These are phyloP conservation scores for Chaetomiaceae sp. DNA, from an alignment of 2,329 filamentous ascomycete species.

Conservation along the genomic window DNA sequence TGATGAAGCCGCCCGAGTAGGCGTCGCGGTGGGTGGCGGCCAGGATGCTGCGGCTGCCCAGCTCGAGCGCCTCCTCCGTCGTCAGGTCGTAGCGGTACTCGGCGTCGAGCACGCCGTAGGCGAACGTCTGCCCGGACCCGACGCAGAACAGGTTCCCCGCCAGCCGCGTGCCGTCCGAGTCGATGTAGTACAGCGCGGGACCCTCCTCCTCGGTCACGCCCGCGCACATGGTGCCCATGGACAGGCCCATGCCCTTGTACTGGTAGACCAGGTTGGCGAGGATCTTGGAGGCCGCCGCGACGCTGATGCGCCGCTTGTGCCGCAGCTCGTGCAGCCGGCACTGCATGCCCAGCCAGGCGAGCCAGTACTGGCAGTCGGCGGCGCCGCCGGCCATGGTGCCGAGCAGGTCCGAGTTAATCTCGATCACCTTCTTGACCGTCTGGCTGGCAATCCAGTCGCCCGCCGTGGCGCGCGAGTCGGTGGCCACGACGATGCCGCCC, in stretches of 20 bases:
- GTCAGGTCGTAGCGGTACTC: conserved; percentile 88
- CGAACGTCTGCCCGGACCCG: conserved; percentile 95
- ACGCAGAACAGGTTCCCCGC: conserved; percentile 97
- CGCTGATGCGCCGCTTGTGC: conserved; percentile 97
- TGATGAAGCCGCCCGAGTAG: conserved; percentile 98
- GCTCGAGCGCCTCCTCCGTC: conserved; percentile 81
- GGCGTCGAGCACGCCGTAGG: conserved; percentile 94
- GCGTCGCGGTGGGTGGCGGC: conserved; percentile 95
- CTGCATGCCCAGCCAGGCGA: conserved; percentile 97
- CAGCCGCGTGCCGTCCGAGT: conserved; percentile 90
- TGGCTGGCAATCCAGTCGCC: conserved; percentile 99
- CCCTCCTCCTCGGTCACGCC: conserved; percentile 94
- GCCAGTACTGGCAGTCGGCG: conserved; percentile 99
- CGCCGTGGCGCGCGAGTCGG: conserved; percentile 92
- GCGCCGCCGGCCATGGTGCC: conserved; percentile 98
- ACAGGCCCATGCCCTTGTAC: conserved; percentile 98
- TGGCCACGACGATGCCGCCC: conserved; percentile 96
- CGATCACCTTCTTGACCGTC: conserved; percentile 99
- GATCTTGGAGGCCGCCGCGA: conserved; percentile 96
- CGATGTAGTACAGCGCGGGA: conserved; percentile 97
- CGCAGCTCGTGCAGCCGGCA: conserved; percentile 98
- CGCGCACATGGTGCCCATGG: conserved; percentile 99
- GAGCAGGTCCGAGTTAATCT: conserved; percentile 90
- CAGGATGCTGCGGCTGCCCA: conserved; percentile 86
- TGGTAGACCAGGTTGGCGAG: conserved; percentile 96